Percentiles rank a stretch among this genome's conserved stretches.
Conservation (phyloP, 768 basidiomycete species). For the Suillus sp. region DNA sequence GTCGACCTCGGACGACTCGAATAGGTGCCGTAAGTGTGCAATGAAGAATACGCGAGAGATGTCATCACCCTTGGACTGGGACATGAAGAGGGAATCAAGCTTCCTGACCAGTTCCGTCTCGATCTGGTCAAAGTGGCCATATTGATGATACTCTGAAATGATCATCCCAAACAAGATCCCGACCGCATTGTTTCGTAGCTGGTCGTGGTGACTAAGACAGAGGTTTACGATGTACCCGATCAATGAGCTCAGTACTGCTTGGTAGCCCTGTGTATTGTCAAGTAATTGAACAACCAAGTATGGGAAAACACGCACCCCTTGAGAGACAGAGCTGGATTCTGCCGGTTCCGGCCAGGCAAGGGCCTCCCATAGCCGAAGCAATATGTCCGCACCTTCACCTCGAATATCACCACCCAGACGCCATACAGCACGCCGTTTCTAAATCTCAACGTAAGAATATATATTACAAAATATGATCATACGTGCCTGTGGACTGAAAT, state of each 20-base stretch:
- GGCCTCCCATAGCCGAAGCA: conserved; percentile 83
- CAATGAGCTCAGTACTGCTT: conserved; percentile 77
- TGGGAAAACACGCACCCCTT: conserved; percentile 57
- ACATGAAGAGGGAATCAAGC: conserved; percentile 91
- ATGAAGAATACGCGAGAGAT: conserved; percentile 94
- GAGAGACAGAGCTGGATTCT: conserved; percentile 50
- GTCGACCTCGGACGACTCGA: conserved; percentile 82
- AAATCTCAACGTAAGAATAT: conserved; percentile 13
- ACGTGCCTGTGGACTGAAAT: conserved; percentile 87
- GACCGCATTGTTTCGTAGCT: conserved; percentile 86
- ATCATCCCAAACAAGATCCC: conserved; percentile 96
- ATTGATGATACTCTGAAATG: conserved; percentile 84
- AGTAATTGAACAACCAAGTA: neutral
- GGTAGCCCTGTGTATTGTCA: conserved; percentile 64
- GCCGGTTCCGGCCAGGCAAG: conserved; percentile 73
- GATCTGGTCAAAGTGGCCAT: conserved; percentile 83
- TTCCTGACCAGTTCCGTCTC: conserved; percentile 92
- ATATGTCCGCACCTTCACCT: conserved; percentile 83
- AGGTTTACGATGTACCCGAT: conserved; percentile 90
- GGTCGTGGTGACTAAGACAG: conserved; percentile 94
- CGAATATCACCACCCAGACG: conserved; percentile 94
- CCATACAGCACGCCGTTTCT: conserved; percentile 97
- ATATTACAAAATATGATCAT: conserved; percentile 5
- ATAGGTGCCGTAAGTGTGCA: conserved; percentile 84
- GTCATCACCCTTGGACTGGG: conserved; percentile 87